Base-by-base conservation (phyloP, 2,329 filamentous ascomycete species). In the Thelonectria discophora region DNA sequence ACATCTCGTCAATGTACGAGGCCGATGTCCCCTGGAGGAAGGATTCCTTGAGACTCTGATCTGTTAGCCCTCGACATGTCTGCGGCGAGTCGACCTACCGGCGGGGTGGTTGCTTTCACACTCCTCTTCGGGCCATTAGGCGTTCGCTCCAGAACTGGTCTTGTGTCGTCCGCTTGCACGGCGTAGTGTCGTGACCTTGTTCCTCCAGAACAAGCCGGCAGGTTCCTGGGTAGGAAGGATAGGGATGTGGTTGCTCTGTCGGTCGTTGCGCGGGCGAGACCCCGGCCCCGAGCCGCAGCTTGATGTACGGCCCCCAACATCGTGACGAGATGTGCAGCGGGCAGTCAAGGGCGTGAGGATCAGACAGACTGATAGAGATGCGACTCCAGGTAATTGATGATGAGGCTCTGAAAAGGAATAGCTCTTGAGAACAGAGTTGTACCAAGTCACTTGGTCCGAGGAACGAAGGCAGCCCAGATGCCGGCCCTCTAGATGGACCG, bases 1-100 rank as follows among this genome's bases (percentile, higher is more conserved):
- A 98, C 95, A 99, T 98, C 83, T 97, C 95, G 79, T 99, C 94
- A 77, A 98, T 92, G 81, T 99, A 99, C 82, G 97, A 96, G 80
- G 95, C 94, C 57, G 94, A 94, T 82, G 92, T 97, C 67, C 95
- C 95, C 66, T 93, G 92, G 62, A 98, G 86, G 84, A 98, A 99
- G 2, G 65, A 64, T 21, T 67, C 65, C 21, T 58, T 43, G 5
- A 42, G n/a, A 11, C 32, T 43, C 56, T 58, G 39, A 9, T 21
- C 18, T 21, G 7, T 30, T 37, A 37, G 34, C 34, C 34, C 2
- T 5, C 3, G 12, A 12, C 6, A 2, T 37, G 7, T 13, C 15
- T 37, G 10, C 34, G 15, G 15, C 5, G 34, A 15, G 6, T 37
- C n/a, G 5, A 12, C n/a, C 24, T 17, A 10, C 7, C 21, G n/a